phyloP scores from a whole-genome alignment of 2,329 filamentous ascomycete species.

The Rhexocercosporidium sp. region DNA sequence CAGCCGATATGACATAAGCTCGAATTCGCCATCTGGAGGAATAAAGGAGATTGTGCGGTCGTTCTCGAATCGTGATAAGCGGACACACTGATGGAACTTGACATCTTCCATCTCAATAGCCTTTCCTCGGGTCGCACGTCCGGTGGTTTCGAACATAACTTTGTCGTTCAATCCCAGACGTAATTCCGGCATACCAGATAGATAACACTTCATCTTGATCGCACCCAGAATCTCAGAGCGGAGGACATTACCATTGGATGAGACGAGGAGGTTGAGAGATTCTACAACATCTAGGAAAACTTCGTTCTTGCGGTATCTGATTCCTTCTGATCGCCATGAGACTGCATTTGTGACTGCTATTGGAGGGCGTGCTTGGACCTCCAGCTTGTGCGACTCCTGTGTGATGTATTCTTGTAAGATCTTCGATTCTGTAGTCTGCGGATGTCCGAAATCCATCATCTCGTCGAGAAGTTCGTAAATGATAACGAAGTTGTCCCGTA shows the following conservation, averaged over 20 bases:
- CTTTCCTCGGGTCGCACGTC: slow-evolving; percentile 90
- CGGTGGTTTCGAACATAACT: slow-evolving; percentile 99
- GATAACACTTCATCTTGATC: slow-evolving; percentile 99
- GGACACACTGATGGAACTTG: slow-evolving; percentile 98
- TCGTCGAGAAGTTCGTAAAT: slow-evolving; percentile 99
- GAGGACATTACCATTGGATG: slow-evolving; percentile 90
- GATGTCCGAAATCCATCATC: slow-evolving; percentile 99
- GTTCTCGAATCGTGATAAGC: slow-evolving; percentile 95
- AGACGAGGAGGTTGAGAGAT: slow-evolving; percentile 93
- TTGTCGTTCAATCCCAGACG: slow-evolving; percentile 96
- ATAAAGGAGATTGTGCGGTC: slow-evolving; percentile 99
- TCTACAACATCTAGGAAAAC: slow-evolving; percentile 98
- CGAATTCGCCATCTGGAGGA: slow-evolving; percentile 96
- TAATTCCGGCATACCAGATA: slow-evolving; percentile 97
- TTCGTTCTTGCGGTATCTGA: slow-evolving; percentile 98
- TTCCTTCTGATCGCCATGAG: slow-evolving; percentile 96
- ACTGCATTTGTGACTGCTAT: slow-evolving; percentile 99
- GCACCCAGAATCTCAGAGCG: slow-evolving; percentile 96
- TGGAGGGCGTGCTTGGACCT: slow-evolving; percentile 92
- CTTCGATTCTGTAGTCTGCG: slow-evolving; percentile 97
- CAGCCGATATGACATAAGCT: slow-evolving; percentile 98
- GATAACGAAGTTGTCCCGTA: slow-evolving; percentile 98
- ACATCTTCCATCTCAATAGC: slow-evolving; percentile 99
- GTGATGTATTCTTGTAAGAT: slow-evolving; percentile 99
- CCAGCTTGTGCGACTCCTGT: slow-evolving; percentile 97